These are phyloP conservation scores for Zea luxurians DNA, from an alignment of 176 grass and related monocot genomes.

Conservation along the genomic window DNA sequence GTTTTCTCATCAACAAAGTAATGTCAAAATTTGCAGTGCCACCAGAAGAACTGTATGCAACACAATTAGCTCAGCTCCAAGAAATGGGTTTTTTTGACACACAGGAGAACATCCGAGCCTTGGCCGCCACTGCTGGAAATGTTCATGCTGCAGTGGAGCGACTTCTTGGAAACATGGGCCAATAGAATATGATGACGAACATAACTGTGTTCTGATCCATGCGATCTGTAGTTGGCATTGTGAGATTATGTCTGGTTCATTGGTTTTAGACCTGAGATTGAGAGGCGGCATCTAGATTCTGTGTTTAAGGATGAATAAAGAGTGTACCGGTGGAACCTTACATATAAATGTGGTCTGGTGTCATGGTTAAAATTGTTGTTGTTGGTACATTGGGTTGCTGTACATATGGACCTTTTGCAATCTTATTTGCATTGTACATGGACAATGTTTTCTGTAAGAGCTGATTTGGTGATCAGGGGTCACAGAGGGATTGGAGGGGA, in stretches of 20 bases:
- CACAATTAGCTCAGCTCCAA: slow-evolving; percentile 80
- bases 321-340: slow-evolving; percentile 17
- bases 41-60: slow-evolving; percentile 81
- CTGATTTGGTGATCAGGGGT: too few relatives aligned
- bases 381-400: slow-evolving; percentile 42
- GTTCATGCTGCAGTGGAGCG: slow-evolving; percentile 92
- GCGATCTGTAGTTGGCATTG: slow-evolving; percentile 20
- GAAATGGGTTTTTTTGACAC: slow-evolving; percentile 98
- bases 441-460: not conserved
- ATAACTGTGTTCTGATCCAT: not conserved
- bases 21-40: slow-evolving; percentile 58
- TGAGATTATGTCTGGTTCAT: slow-evolving; percentile 37
- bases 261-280: slow-evolving; percentile 40
- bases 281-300: slow-evolving; percentile 40
- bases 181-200: slow-evolving; percentile 36
- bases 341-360: slow-evolving; percentile 35
- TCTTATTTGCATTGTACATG: slow-evolving; percentile 37
- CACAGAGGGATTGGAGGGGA: too few relatives aligned
- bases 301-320: slow-evolving; percentile 45
- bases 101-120: slow-evolving; percentile 75
- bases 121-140: slow-evolving; percentile 82
- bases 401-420: slow-evolving; percentile 35
- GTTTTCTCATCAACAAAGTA: not conserved
- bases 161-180: slow-evolving; percentile 76
- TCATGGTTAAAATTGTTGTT: slow-evolving; percentile 39